A percentile compares a stretch with the other conserved stretches of the same genome.
Evolutionary conservation across 208 protist species (phyloP).

Genomic region (Leishmania guyanensis): DNA sequence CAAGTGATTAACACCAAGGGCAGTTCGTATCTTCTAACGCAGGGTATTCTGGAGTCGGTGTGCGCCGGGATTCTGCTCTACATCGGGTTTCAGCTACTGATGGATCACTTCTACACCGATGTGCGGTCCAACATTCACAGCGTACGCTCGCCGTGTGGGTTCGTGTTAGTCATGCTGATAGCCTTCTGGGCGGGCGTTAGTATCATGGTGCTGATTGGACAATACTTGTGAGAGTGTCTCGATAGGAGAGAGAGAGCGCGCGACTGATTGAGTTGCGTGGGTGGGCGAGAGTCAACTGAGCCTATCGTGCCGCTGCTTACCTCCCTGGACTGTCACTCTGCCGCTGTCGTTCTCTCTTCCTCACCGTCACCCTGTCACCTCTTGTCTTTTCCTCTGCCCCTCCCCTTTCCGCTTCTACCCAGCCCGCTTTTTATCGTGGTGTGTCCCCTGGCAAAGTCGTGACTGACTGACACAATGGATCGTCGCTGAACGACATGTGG

Average conservation of each 20-base stretch:
- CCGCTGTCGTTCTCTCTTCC: not conserved
- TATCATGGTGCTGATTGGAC: conserved; percentile 44
- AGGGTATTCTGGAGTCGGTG: conserved; percentile 49
- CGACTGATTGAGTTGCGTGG: not conserved
- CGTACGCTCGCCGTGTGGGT: conserved; percentile 13
- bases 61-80: conserved; percentile 78
- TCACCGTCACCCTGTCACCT: not conserved
- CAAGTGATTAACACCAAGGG: conserved; percentile 34
- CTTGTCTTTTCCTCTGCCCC: not conserved
- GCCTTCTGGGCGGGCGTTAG: conserved; percentile 45
- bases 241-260: not conserved
- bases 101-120: conserved; percentile 66
- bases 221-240: conserved; percentile 21
- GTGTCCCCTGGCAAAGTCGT: not conserved
- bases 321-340: not conserved
- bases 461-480: not conserved
- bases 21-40: conserved; percentile 37
- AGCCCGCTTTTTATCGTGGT: not conserved
- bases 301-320: not conserved
- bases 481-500: not conserved
- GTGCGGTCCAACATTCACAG: conserved; percentile 3
- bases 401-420: not conserved
- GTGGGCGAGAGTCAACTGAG: not conserved
- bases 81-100: conserved; percentile 53
- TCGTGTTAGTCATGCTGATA: conserved; percentile 39